Evolutionary conservation across 192 early-diverging fungal genomes (phyloP), one percentile per base, ranked within the genome.

Genomic region (Polychytrium aggregatum): DNA sequence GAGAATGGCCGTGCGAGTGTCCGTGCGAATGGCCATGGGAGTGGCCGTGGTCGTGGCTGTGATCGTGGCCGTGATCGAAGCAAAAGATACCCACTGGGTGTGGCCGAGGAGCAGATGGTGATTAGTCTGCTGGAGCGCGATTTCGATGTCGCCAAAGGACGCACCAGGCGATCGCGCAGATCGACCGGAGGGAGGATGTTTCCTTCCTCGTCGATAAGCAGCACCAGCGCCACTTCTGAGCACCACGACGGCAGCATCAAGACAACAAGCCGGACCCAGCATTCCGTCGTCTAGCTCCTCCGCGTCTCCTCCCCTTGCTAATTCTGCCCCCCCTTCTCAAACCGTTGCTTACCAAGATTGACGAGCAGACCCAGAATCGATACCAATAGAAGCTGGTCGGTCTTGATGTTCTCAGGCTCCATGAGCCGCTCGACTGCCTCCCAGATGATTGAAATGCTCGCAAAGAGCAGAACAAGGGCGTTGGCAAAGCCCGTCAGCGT

Each of bases 401-500:
- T 90, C 52, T 82, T 85, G 29, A 52, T 37, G 76, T 91, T 84
- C 55, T 84, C 79, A 3, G 88, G 88, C 54, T 88, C 70, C n/a
- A 84, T 62, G 39, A 97, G 64, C 30, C 90, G 76, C 64, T 88
- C 84, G 27, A 91, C 72, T 10, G 88, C 89, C 56, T 97, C 93
- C 61, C 89, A 85, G 14, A 92, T 71, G 58, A 97, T 97, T 36
- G 79, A 87, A 29, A 88, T 65, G 35, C 86, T 87, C 22, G 92
- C 90, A 41, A 92, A 68, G 41, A 92, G 74, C 28, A 97, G 71
- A 46, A 88, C 90, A 38, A 97, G 73, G 39, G 89, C 88, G 53
- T 97, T 97, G 20, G 81, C 83, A 62, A 92, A 97, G 17, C 90
- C 93, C 1, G 89, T 86, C 20, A 97, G 52, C 11, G 82, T 88